phyloP scores from a whole-genome alignment of 805 yeast genomes.

The Starmera amethionina region DNA sequence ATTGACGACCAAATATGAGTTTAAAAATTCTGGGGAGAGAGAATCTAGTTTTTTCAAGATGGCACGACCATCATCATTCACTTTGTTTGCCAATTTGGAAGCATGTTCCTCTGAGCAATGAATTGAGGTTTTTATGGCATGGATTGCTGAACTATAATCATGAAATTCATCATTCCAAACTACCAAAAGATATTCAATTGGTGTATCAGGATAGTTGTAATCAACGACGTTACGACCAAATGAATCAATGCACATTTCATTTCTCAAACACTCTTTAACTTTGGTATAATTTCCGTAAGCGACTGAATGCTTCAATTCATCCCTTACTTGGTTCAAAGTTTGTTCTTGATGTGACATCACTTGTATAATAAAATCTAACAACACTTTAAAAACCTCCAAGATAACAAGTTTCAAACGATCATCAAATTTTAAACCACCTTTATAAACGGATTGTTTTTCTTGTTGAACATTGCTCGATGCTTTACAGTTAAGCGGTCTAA shows the following conservation, averaged over 20 bases:
- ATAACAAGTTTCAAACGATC: not conserved
- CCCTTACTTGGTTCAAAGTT: conserved; percentile 28
- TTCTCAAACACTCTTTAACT: not conserved
- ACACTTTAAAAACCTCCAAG: conserved; percentile 21
- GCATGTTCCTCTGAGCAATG: conserved; percentile 21
- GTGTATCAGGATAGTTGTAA: not conserved
- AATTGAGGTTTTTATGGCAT: conserved; percentile 30
- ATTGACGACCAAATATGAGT: conserved; percentile 29
- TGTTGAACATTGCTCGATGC: conserved; percentile 9
- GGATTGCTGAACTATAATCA: conserved; percentile 43
- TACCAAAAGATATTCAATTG: conserved; percentile 33
- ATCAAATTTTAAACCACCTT: conserved; percentile 6
- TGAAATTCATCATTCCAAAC: conserved; percentile 81
- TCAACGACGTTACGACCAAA: conserved; percentile 1
- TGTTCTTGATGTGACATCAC: conserved; percentile 27
- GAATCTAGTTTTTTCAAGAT: conserved; percentile 28
- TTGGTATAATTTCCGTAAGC: not conserved
- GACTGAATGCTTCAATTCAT: not conserved
- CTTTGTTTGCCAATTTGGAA: conserved; percentile 27
- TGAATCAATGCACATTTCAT: conserved; percentile 2
- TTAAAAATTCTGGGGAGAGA: conserved; percentile 4
- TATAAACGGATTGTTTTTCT: conserved; percentile 10
- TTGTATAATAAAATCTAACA: conserved; percentile 34
- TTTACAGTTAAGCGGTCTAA: conserved; percentile 38
- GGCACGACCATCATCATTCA: conserved; percentile 43